Base-by-base conservation (phyloP, 495 filamentous ascomycete species). In the Xylaria longipes region DNA sequence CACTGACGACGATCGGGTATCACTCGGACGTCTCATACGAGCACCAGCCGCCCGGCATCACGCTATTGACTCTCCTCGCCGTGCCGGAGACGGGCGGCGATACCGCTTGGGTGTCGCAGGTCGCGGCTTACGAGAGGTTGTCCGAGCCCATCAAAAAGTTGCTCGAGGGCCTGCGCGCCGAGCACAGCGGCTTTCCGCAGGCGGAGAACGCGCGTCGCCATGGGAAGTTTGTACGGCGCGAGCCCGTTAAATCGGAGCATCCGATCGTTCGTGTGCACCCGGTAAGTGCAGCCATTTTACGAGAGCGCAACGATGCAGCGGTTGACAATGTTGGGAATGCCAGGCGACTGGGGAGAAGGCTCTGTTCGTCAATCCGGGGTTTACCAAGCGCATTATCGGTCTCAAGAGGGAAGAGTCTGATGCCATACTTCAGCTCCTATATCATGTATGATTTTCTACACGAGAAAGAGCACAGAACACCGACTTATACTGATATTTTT, bases 281-380 rank as follows among this genome's bases (percentile, higher is more conserved):
- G 3, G 75, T 79, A 48, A 75, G 74, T 33, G 17, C 29, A 9
- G 15, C 63, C 20, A 2, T 6, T 15, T 17, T 17, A 7, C 12
- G 43, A n/a, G 37, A 52, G 22, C 15, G 20, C 7, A 11, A 35
- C 60, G 73, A 74, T 25, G 17, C 2, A 46, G 50, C 14, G 17
- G n/a, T 41, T 68, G 14, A 45, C 4, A 0, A 68, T 58, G 15
- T 29, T 43, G 12, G 15, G 5, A 35, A 2, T 22, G 77, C 39
- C 43, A 82, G 68, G 92, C 90, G 1, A 94, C 92, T 0, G 92
- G 92, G 41, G 89, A 92, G 84, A 95, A 94, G 78, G 91, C 91
- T 27, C 84, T 96, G 8, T 96, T 92, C 76, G 83, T 93, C 76
- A 94, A 94, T 77, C 91, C 91, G 5, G 93, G 93, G 37, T 96